Conservation (phyloP, 2,329 filamentous ascomycete genomes). For the Colletotrichum truncatum region DNA sequence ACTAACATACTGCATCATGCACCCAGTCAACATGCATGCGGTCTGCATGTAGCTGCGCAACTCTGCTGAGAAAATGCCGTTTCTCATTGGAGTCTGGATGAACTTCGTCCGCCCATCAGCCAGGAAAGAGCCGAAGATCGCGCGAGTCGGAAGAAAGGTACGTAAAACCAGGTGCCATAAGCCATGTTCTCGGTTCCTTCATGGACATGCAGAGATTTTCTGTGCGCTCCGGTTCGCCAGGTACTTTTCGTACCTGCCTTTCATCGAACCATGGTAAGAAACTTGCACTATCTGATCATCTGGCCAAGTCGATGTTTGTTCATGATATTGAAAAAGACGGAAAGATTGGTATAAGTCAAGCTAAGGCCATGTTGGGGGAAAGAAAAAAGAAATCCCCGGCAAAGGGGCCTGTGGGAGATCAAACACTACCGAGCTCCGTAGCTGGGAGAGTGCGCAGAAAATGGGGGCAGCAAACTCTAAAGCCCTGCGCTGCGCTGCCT, state of each 20-base stretch:
- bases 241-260: constrained; percentile 6
- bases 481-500: constrained; percentile 1
- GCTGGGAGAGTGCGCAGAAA: constrained; percentile 9
- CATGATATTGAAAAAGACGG: not conserved
- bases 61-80: not conserved
- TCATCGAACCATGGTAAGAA: not conserved
- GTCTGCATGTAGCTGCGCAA: constrained; percentile 21
- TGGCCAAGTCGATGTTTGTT: not conserved
- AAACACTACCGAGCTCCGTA: constrained; percentile 28
- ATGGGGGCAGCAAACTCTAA: not conserved
- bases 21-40: constrained; percentile 28
- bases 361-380: not conserved
- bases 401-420: constrained; percentile 16
- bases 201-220: not conserved
- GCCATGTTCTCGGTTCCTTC: constrained; percentile 19
- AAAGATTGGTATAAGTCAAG: not conserved
- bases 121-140: constrained; percentile 23
- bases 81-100: constrained; percentile 23
- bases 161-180: not conserved
- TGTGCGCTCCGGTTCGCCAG: constrained; percentile 8
- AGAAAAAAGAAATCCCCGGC: constrained; percentile 5
- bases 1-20: constrained; percentile 25
- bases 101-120: not conserved
- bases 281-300: not conserved
- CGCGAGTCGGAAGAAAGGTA: constrained; percentile 27